phyloP scores from a whole-genome alignment of 768 basidiomycete genomes.

The Psilocybe azurescens region DNA sequence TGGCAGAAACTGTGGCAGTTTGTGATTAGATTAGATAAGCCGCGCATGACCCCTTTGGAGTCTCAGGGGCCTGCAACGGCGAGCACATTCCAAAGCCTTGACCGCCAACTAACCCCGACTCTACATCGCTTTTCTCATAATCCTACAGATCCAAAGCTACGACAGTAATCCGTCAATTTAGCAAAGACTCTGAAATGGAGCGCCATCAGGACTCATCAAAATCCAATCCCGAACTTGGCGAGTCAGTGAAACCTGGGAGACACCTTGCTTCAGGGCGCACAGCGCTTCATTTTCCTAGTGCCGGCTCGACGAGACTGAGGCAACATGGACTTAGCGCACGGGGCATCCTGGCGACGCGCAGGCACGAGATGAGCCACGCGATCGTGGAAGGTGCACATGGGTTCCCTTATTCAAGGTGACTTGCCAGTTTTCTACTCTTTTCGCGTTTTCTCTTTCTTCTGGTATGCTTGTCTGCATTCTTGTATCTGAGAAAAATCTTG shows the following conservation, averaged over 20 bases:
- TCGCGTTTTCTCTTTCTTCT: background rate
- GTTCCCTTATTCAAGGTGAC: conserved; percentile 47
- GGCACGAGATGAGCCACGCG: conserved; percentile 20
- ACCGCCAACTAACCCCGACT: too few relatives aligned
- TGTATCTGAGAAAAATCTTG: background rate
- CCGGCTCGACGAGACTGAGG: background rate
- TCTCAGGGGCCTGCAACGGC: background rate
- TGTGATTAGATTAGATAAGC: conserved; percentile 6
- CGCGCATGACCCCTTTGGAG: background rate
- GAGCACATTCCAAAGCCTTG: too few relatives aligned
- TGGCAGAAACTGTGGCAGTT: too few relatives aligned
- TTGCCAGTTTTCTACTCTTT: background rate
- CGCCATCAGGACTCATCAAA: background rate
- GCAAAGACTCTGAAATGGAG: background rate
- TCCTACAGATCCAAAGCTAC: too few relatives aligned
- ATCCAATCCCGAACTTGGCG: background rate
- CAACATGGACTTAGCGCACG: conserved; percentile 6
- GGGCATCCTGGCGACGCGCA: conserved; percentile 8
- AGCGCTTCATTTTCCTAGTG: background rate
- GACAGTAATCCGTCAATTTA: too few relatives aligned
- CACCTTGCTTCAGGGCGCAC: background rate
- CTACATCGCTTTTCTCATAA: too few relatives aligned
- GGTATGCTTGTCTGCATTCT: background rate
- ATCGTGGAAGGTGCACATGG: conserved; percentile 30
- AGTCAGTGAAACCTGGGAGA: too few relatives aligned